Percentiles rank a stretch among this genome's conserved stretches.
These are phyloP conservation scores for Peronospora tabacina DNA, from an alignment of 352 stramenopile species.

Conservation along the genomic window DNA sequence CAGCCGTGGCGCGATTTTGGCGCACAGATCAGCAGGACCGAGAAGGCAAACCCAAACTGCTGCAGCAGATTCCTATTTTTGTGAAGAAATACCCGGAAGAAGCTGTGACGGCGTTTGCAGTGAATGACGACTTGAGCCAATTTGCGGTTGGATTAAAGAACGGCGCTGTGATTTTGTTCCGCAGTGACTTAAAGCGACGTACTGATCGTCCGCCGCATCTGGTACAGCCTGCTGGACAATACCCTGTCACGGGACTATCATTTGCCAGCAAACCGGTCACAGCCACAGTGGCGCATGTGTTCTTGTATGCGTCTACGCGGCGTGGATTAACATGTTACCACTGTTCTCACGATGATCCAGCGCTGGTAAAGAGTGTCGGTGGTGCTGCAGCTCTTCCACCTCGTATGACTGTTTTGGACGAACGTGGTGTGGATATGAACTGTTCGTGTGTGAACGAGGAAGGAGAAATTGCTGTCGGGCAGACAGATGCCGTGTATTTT, in stretches of 20 bases:
- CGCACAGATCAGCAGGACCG: constrained; percentile 84
- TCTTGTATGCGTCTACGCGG: constrained; percentile 71
- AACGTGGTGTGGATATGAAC: constrained; percentile 74
- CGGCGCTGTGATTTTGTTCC: constrained; percentile 77
- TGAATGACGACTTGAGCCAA: constrained; percentile 76
- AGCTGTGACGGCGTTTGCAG: constrained; percentile 78
- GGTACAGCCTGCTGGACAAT: constrained; percentile 72
- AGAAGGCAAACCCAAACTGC: constrained; percentile 77
- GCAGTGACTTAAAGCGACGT: constrained; percentile 70
- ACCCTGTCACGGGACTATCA: constrained; percentile 63
- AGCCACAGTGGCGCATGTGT: constrained; percentile 52
- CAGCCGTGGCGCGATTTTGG: constrained; percentile 77
- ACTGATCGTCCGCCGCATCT: constrained; percentile 59
- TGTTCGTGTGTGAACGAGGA: constrained; percentile 82
- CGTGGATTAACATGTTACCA: constrained; percentile 81
- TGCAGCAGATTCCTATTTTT: constrained; percentile 82
- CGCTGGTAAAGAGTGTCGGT: constrained; percentile 59
- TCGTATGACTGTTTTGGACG: constrained; percentile 69
- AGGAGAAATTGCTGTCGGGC: constrained; percentile 72
- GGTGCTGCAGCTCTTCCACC: constrained; percentile 50
- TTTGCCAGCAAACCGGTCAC: constrained; percentile 77
- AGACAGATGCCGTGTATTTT: constrained; percentile 85
- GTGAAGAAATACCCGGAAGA: constrained; percentile 85
- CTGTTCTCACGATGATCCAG: constrained; percentile 76
- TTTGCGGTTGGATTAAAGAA: constrained; percentile 79